These are phyloP conservation scores for Termitomyces eurrhizus DNA, from an alignment of 768 basidiomycete genomes.

Conservation along the genomic window DNA sequence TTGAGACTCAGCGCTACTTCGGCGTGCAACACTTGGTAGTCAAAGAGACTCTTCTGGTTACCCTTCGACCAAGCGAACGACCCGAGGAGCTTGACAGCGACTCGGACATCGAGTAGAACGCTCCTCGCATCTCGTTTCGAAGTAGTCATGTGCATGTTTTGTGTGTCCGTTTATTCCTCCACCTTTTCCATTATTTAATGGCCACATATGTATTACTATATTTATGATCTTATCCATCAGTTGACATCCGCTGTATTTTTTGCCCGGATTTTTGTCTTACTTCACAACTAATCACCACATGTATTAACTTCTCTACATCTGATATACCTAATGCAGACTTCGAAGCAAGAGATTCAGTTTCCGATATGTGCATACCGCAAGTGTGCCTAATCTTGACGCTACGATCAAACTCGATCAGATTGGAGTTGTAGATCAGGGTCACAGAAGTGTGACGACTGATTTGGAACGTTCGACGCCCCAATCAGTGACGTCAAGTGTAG, in stretches of 20 bases:
- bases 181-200: not conserved
- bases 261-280: not conserved
- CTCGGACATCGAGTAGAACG: constrained; percentile 34
- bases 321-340: constrained; percentile 3
- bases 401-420: constrained; percentile 17
- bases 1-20: constrained; percentile 68
- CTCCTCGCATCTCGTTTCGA: not conserved
- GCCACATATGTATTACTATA: not conserved
- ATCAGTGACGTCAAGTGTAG: constrained; percentile 16
- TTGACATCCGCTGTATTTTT: constrained; percentile 12
- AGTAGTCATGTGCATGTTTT: not conserved
- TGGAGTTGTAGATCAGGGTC: constrained; percentile 23
- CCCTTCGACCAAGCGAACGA: constrained; percentile 35
- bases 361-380: constrained; percentile 1
- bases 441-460: not conserved
- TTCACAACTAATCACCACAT: constrained; percentile 4
- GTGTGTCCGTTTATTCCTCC: not conserved
- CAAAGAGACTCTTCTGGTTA: constrained; percentile 43
- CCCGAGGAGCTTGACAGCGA: constrained; percentile 32
- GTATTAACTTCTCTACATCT: constrained; percentile 7
- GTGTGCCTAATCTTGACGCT: constrained; percentile 16
- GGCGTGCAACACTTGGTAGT: constrained; percentile 51
- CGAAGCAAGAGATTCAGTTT: constrained; percentile 13
- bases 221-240: not conserved
- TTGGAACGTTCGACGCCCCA: constrained; percentile 7